phyloP scores from a whole-genome alignment of 495 filamentous ascomycete species.

The Friedmanniomyces endolithicus region DNA sequence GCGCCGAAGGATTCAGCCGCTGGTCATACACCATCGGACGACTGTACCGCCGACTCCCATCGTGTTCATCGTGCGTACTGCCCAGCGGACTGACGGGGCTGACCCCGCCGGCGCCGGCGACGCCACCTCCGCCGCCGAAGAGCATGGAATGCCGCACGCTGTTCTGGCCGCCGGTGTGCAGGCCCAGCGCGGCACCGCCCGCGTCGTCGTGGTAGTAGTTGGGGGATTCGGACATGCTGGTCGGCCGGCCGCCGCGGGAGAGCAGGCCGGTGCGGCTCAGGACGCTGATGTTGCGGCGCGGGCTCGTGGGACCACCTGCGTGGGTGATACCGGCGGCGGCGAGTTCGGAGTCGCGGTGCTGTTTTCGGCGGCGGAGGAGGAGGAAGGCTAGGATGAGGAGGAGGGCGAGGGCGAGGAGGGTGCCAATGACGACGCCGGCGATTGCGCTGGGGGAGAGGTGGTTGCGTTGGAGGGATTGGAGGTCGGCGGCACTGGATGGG shows the following conservation, averaged over 20 bases:
- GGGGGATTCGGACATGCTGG: slow-evolving; percentile 4
- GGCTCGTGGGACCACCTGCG: background rate
- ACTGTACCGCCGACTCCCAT: slow-evolving; percentile 4
- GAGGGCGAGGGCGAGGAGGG: slow-evolving; percentile 9
- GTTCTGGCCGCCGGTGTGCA: background rate
- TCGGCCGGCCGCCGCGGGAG: slow-evolving; percentile 1
- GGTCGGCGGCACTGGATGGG: background rate
- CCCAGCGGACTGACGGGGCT: slow-evolving; percentile 16
- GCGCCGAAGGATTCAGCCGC: slow-evolving; percentile 20
- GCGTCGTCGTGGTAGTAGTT: background rate
- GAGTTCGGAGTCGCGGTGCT: background rate
- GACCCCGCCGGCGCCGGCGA: background rate
- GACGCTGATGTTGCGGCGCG: slow-evolving; percentile 16
- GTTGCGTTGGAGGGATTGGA: slow-evolving; percentile 1
- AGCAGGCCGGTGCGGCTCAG: slow-evolving; percentile 21
- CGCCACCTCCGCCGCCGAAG: slow-evolving; percentile 1
- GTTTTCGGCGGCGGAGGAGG: slow-evolving; percentile 10
- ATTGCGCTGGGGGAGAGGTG: slow-evolving; percentile 15
- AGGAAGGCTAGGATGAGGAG: slow-evolving; percentile 9
- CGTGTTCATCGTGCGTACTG: background rate
- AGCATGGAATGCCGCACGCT: slow-evolving; percentile 18
- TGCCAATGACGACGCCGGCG: slow-evolving; percentile 17
- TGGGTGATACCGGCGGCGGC: background rate
- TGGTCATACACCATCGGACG: slow-evolving; percentile 20
- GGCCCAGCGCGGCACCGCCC: too few species aligned